Evolutionary conservation across 2,329 filamentous ascomycete species (phyloP), one percentile per base, ranked within the genome.

Genomic region (Cladosporium phlei): DNA sequence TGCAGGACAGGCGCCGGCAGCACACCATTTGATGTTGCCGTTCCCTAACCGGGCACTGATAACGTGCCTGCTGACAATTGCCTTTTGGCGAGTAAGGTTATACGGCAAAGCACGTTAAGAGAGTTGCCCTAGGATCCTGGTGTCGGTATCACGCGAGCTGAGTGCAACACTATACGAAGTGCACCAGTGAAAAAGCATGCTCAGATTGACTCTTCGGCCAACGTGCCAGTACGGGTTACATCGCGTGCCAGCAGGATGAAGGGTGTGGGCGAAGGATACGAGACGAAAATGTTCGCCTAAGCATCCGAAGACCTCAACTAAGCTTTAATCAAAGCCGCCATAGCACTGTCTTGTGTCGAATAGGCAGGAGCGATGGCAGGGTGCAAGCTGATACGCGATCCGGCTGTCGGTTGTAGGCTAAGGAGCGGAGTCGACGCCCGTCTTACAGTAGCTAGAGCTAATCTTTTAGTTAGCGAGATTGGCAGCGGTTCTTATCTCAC

Each of bases 31-130:
- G 16, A 4, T n/a, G n/a, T 29, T 2, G 24, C 14, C 29, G 20
- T 29, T 39, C n/a, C n/a, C n/a, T n/a, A n/a, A n/a, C n/a, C n/a
- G n/a, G 24, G 14, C 37, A n/a, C 37, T 39, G 37, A 39, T 39
- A 39, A 39, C 37, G 24, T 14, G 24, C 16, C 24, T 29, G 25
- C 24, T 39, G 37, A 21, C 16, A 28, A 39, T 39, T 11, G 16
- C 8, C 37, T 28, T 7, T n/a, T n/a, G n/a, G n/a, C n/a, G n/a
- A n/a, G n/a, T n/a, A n/a, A n/a, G n/a, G n/a, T n/a, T n/a, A n/a
- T n/a, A n/a, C n/a, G n/a, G n/a, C n/a, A n/a, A n/a, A n/a, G n/a
- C n/a, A n/a, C n/a, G n/a, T n/a, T n/a, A n/a, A n/a, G n/a, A 39
- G 37, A 20, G 17, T 39, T n/a, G 16, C 3, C 37, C 25, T 39